phyloP scores from a whole-genome alignment of 805 yeast genomes.

The Lachancea sp. region DNA sequence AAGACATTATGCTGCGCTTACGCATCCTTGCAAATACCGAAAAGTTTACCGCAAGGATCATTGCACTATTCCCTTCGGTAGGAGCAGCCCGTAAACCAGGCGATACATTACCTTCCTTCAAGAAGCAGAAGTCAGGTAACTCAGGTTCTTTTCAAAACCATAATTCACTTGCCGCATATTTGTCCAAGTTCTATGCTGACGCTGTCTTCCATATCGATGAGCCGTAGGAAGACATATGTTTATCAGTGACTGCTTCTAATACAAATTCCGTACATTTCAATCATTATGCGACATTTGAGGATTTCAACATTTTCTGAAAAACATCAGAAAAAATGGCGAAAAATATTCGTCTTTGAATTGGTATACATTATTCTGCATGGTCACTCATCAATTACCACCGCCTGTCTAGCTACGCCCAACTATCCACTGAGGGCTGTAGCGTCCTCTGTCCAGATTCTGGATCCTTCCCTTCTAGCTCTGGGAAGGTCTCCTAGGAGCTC shows the following conservation, averaged over 20 bases:
- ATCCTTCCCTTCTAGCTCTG: no score
- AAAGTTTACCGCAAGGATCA: not conserved
- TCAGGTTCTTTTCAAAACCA: not conserved
- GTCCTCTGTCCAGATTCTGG: no score
- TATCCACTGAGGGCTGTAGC: no score
- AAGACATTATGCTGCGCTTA: slow-evolving; percentile 19
- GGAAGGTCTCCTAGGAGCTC: no score
- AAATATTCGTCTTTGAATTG: no score
- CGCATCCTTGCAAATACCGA: slow-evolving; percentile 17
- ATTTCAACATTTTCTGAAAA: no score
- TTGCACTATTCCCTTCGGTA: not conserved
- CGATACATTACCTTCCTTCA: not conserved
- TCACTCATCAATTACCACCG: no score
- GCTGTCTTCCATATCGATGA: not conserved
- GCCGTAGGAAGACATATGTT: not conserved
- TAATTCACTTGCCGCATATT: slow-evolving; percentile 20
- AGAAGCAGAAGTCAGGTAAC: not conserved
- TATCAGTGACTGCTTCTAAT: slow-evolving; percentile 1
- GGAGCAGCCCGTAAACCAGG: not conserved
- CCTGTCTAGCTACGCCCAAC: no score
- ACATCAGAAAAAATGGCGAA: no score
- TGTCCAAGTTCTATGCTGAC: slow-evolving; percentile 26
- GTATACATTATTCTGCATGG: no score
- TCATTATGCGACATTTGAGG: no score
- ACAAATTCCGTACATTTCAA: no score